Percentiles rank a stretch among this genome's conserved stretches.
Evolutionary conservation across 2,329 filamentous ascomycete species (phyloP).

Genomic region (Pseudogymnoascus sp.): DNA sequence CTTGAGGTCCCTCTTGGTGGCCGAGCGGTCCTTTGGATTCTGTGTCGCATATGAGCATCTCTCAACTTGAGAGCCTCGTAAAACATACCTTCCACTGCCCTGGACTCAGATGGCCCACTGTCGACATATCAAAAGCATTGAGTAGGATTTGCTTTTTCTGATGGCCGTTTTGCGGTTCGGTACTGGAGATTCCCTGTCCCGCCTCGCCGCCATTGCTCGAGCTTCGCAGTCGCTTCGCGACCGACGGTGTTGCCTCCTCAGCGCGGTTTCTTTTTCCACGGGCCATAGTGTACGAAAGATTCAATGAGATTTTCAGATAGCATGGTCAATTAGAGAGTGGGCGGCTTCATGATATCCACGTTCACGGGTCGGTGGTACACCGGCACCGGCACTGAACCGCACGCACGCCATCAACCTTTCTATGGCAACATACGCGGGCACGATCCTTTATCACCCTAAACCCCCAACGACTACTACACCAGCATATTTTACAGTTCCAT

Average conservation of each 20-base stretch:
- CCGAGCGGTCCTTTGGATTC: conserved; percentile 55
- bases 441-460: not conserved
- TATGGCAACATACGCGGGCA: not conserved
- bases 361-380: not conserved
- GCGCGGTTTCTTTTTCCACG: not conserved
- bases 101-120: conserved; percentile 55
- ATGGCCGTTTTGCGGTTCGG: conserved; percentile 3
- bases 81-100: conserved; percentile 57
- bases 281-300: not conserved
- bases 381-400: not conserved
- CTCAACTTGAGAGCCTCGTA: not conserved
- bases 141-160: conserved; percentile 50
- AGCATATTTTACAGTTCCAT: not conserved
- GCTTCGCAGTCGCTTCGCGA: not conserved
- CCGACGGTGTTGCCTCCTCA: not conserved
- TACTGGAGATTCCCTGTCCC: not conserved
- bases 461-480: not conserved
- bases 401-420: not conserved
- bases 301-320: not conserved
- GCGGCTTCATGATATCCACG: not conserved
- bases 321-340: not conserved
- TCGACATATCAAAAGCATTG: conserved; percentile 61
- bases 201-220: not conserved
- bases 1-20: conserved; percentile 50
- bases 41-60: conserved; percentile 22